Evolutionary conservation across 768 basidiomycete species (phyloP).

Genomic region (Daedalea quercina): DNA sequence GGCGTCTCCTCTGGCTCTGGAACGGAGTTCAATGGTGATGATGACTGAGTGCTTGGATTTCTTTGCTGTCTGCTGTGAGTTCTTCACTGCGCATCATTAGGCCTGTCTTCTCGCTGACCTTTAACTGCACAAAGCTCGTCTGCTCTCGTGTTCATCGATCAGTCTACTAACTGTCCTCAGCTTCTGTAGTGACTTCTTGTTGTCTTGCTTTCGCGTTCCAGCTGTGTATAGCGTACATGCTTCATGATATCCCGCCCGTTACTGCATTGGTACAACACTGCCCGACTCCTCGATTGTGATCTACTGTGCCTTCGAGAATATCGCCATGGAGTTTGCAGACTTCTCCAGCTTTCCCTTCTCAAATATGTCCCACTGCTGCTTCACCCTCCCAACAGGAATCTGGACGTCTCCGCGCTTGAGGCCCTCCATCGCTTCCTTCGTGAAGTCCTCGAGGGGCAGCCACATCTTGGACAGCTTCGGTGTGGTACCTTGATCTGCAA

Average conservation of each 20-base stretch:
- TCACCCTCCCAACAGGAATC: slow-evolving; percentile 21
- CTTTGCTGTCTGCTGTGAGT: not conserved
- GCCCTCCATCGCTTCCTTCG: slow-evolving; percentile 30
- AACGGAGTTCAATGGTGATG: not conserved
- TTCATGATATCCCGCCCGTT: too few species aligned
- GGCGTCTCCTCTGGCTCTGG: not conserved
- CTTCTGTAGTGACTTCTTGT: too few species aligned
- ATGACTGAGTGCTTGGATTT: not conserved
- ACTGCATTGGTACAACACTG: not conserved
- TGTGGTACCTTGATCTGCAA: slow-evolving; percentile 45
- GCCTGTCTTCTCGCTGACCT: not conserved
- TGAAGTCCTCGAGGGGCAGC: slow-evolving; percentile 48
- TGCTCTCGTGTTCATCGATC: not conserved
- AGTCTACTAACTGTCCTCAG: too few species aligned
- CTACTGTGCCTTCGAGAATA: too few species aligned
- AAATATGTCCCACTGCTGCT: slow-evolving; percentile 16
- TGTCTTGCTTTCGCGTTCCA: too few species aligned
- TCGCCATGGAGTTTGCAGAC: too few species aligned
- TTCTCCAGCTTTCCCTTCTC: slow-evolving; percentile 25
- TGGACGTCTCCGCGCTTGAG: slow-evolving; percentile 29
- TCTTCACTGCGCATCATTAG: not conserved
- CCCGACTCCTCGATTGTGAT: too few species aligned
- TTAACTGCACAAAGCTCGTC: not conserved
- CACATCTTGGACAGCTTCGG: slow-evolving; percentile 36
- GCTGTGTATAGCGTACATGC: too few species aligned